A percentile compares a stretch with the other conserved stretches of the same genome.
phyloP scores from a whole-genome alignment of 2,329 filamentous ascomycete species.

The Endocalyx cinctus region DNA sequence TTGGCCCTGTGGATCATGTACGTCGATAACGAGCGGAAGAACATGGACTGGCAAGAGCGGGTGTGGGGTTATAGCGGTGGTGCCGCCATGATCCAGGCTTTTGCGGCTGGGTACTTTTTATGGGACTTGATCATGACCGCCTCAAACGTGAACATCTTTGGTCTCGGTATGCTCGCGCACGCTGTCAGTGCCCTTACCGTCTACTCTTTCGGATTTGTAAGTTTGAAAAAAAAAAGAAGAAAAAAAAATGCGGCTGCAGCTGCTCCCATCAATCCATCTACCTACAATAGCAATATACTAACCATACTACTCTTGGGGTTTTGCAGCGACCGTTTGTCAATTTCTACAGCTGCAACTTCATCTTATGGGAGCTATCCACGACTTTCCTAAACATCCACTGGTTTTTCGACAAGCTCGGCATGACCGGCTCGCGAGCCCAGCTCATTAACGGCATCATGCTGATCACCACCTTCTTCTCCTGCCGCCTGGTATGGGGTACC shows the following conservation, averaged over 20 bases:
- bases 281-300: neutral
- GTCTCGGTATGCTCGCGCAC: constrained; percentile 71
- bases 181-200: constrained; percentile 69
- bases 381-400: constrained; percentile 87
- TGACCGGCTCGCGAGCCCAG: constrained; percentile 71
- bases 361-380: constrained; percentile 82
- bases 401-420: constrained; percentile 83
- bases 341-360: constrained; percentile 75
- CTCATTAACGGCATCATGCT: constrained; percentile 73
- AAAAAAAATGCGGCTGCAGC: no score
- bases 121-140: constrained; percentile 74
- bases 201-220: constrained; percentile 74
- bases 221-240: no score
- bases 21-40: constrained; percentile 60
- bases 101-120: constrained; percentile 77
- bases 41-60: constrained; percentile 63
- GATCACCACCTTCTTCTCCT: constrained; percentile 69
- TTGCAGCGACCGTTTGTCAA: constrained; percentile 74
- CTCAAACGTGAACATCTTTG: constrained; percentile 66
- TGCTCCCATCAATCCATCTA: constrained; percentile 5
- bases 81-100: constrained; percentile 67
- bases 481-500: constrained; percentile 73
- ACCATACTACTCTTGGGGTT: constrained; percentile 7
- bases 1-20: constrained; percentile 72
- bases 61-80: constrained; percentile 75